Evolutionary conservation across 805 yeast species (phyloP).

Genomic region (Suhomyces emberorum): DNA sequence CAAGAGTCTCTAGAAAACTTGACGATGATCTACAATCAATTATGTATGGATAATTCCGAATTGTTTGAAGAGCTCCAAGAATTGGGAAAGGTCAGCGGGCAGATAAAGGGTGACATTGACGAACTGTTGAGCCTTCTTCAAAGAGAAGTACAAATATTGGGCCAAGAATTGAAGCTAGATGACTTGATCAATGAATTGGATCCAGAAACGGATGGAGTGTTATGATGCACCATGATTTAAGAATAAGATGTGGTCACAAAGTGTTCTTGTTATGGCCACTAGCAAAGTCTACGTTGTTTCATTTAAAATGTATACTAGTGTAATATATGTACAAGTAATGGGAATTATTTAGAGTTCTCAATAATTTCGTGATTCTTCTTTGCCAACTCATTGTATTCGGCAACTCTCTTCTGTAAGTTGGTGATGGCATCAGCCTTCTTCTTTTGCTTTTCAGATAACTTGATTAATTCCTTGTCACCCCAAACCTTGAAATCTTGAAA

Average conservation of each 20-base stretch:
- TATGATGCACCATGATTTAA: too few species aligned
- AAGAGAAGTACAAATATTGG: slow-evolving; percentile 14
- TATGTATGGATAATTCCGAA: slow-evolving; percentile 33
- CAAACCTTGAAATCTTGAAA: slow-evolving; percentile 75
- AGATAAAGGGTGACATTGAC: slow-evolving; percentile 18
- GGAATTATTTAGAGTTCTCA: slow-evolving; percentile 3
- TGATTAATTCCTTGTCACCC: slow-evolving; percentile 69
- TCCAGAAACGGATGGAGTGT: background rate
- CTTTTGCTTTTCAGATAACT: slow-evolving; percentile 29
- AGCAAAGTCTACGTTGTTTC: too few species aligned
- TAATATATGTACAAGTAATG: slow-evolving; percentile 8
- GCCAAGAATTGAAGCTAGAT: slow-evolving; percentile 13
- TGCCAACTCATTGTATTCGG: slow-evolving; percentile 37
- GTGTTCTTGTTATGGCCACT: too few species aligned
- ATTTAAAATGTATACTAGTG: background rate
- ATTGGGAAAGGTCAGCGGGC: slow-evolving; percentile 19
- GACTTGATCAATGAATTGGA: slow-evolving; percentile 15
- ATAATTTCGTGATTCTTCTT: slow-evolving; percentile 28
- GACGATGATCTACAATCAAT: slow-evolving; percentile 33
- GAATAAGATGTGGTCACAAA: slow-evolving; percentile 3
- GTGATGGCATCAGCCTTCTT: slow-evolving; percentile 19
- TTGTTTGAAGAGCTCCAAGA: slow-evolving; percentile 20
- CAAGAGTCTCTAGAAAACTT: slow-evolving; percentile 25
- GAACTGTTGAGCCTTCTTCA: slow-evolving; percentile 19
- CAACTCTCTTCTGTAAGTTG: slow-evolving; percentile 40